Percentiles rank a stretch among this genome's conserved stretches.
phyloP scores from a whole-genome alignment of 768 basidiomycete species.

The Filobasidium wieringae region DNA sequence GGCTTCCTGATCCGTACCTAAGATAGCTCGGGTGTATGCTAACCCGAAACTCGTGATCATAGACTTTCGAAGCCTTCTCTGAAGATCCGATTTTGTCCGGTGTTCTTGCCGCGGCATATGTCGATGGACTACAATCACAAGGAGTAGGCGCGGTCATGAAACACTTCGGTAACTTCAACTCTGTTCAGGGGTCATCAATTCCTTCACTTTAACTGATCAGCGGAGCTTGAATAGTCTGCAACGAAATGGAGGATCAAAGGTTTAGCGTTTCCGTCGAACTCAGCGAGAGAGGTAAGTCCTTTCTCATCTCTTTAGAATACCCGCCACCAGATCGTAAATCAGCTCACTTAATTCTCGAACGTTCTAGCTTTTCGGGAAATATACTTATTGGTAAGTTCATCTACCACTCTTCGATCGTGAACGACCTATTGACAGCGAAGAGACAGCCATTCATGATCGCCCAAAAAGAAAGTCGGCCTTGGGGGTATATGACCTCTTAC shows the following conservation, averaged over 20 bases:
- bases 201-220: conserved; percentile 44
- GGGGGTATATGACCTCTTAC: conserved; percentile 41
- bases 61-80: conserved; percentile 56
- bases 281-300: conserved; percentile 58
- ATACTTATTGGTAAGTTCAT: too few species aligned
- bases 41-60: conserved; percentile 45
- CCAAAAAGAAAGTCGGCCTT: conserved; percentile 35
- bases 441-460: conserved; percentile 57
- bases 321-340: too few species aligned
- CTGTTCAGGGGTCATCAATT: conserved; percentile 50
- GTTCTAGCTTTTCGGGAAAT: neutral
- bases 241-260: conserved; percentile 63
- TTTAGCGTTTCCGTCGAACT: conserved; percentile 33
- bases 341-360: too few species aligned
- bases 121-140: conserved; percentile 55
- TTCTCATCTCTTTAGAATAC: conserved; percentile 41
- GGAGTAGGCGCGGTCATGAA: conserved; percentile 64
- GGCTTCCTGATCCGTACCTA: too few species aligned
- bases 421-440: too few species aligned
- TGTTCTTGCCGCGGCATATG: conserved; percentile 53
- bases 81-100: conserved; percentile 59
- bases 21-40: conserved; percentile 41
- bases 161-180: conserved; percentile 73
- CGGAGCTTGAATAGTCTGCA: conserved; percentile 40
- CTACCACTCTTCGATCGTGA: too few species aligned